Evolutionary conservation across 2,329 filamentous ascomycete species (phyloP).

Genomic region (Pseudocercospora vitis): DNA sequence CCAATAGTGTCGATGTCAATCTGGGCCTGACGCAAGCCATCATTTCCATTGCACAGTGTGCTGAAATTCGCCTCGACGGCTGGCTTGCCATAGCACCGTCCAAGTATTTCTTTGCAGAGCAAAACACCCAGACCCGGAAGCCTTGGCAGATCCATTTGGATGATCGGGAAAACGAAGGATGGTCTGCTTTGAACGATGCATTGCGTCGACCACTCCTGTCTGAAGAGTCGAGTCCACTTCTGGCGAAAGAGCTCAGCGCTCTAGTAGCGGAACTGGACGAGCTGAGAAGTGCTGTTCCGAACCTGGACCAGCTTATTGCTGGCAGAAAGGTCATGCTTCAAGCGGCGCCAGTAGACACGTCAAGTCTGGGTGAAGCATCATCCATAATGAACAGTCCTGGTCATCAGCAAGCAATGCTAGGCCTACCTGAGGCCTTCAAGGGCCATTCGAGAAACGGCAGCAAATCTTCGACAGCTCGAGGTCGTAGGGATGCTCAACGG

Average conservation of each 20-base stretch:
- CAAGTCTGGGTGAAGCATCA: conserved; percentile 28
- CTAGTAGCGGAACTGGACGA: conserved; percentile 45
- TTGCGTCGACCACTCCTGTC: conserved; percentile 41
- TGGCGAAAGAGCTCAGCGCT: conserved; percentile 45
- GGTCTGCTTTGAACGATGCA: conserved; percentile 34
- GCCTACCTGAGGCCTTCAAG: conserved; percentile 15
- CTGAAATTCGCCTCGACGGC: conserved; percentile 80
- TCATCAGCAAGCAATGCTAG: conserved; percentile 11
- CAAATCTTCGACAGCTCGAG: conserved; percentile 24
- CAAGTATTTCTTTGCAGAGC: conserved; percentile 24
- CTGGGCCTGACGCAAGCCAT: conserved; percentile 81
- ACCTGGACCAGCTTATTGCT: conserved; percentile 50
- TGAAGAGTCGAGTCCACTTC: conserved; percentile 38
- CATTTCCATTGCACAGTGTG: conserved; percentile 78
- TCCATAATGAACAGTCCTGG: conserved; percentile 26
- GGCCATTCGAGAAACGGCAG: conserved; percentile 28
- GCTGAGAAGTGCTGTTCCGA: conserved; percentile 47
- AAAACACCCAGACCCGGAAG: conserved; percentile 42
- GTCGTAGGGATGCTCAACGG: conserved; percentile 9
- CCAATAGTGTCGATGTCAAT: conserved; percentile 90
- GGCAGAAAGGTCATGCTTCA: conserved; percentile 53
- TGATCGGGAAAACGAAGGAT: conserved; percentile 37
- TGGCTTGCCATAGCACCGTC: conserved; percentile 67
- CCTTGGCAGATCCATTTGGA: conserved; percentile 37
- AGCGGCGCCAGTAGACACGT: conserved; percentile 44